Percentiles rank a stretch among this genome's conserved stretches.
Evolutionary conservation across 2,329 filamentous ascomycete species (phyloP).

Genomic region (Neocucurbitaria cava): DNA sequence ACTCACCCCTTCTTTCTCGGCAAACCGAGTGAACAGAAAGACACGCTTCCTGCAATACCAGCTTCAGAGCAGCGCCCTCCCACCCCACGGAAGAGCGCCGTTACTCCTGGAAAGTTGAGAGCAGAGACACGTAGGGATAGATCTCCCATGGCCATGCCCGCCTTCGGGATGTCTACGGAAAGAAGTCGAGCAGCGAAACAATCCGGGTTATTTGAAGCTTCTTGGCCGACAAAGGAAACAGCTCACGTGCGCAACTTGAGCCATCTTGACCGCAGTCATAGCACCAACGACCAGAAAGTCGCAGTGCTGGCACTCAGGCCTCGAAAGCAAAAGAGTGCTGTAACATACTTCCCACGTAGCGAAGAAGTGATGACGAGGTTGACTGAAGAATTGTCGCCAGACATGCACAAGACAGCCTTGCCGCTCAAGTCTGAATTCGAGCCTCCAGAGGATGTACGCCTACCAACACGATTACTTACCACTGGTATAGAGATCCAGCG

Average conservation of each 20-base stretch:
- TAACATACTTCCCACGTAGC: slow-evolving; percentile 23
- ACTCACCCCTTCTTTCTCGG: slow-evolving; percentile 75
- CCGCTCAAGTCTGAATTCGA: slow-evolving; percentile 15
- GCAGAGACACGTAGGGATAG: slow-evolving; percentile 38
- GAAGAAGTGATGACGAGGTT: slow-evolving; percentile 37
- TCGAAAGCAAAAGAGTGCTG: slow-evolving; percentile 52
- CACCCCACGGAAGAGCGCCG: slow-evolving; percentile 46
- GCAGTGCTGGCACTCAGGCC: slow-evolving; percentile 12
- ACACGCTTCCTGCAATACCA: slow-evolving; percentile 23
- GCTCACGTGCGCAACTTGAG: slow-evolving; percentile 47
- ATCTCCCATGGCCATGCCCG: slow-evolving; percentile 17
- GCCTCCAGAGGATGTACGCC: slow-evolving; percentile 33
- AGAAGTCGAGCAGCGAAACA: slow-evolving; percentile 58
- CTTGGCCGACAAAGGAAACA: slow-evolving; percentile 74
- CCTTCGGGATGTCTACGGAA: slow-evolving; percentile 28
- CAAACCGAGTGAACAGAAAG: slow-evolving; percentile 51
- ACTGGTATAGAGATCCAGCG: slow-evolving; percentile 50
- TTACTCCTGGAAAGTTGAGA: slow-evolving; percentile 57
- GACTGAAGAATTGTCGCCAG: slow-evolving; percentile 23
- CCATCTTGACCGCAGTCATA: background rate
- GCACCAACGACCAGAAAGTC: background rate
- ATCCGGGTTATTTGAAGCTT: slow-evolving; percentile 70
- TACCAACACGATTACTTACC: slow-evolving; percentile 47
- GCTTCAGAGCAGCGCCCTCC: slow-evolving; percentile 11
- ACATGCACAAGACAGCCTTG: background rate